Conservation (phyloP, 2,329 filamentous ascomycete genomes). For the Fusarium chlamydosporum region DNA sequence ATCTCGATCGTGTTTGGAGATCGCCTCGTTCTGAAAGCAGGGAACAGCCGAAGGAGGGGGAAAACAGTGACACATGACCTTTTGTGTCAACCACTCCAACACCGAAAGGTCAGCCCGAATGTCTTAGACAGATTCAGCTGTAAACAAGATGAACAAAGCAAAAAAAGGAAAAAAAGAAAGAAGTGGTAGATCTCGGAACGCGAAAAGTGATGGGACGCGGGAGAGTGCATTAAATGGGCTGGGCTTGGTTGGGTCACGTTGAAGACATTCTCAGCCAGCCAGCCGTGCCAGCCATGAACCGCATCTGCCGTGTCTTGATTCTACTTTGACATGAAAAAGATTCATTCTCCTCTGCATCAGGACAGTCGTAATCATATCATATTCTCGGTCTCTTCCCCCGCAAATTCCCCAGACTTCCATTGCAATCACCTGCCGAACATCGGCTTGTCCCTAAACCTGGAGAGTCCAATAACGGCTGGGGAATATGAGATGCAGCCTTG, state of each 20-base stretch:
- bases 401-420: constrained; percentile 44
- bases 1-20: constrained; percentile 41
- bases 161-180: constrained; percentile 1
- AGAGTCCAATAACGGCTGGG: constrained; percentile 33
- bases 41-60: not conserved
- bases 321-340: not conserved
- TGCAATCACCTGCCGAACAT: constrained; percentile 43
- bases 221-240: constrained; percentile 12
- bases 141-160: constrained; percentile 5
- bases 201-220: constrained; percentile 10
- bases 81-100: constrained; percentile 2
- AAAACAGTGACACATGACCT: constrained; percentile 17
- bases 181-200: not conserved
- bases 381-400: constrained; percentile 24
- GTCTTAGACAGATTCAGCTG: constrained; percentile 27
- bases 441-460: constrained; percentile 26
- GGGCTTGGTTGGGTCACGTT: constrained; percentile 22
- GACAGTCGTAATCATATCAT: constrained; percentile 16
- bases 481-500: constrained; percentile 6
- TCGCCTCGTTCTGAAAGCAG: constrained; percentile 15
- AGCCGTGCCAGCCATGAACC: not conserved
- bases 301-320: constrained; percentile 6
- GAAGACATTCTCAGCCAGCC: constrained; percentile 21
- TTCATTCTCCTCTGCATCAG: not conserved
- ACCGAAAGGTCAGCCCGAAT: constrained; percentile 28